These are phyloP conservation scores for Xerocomus amazonicus DNA, from an alignment of 1,284 basidiomycete genomes.

Conservation along the genomic window DNA sequence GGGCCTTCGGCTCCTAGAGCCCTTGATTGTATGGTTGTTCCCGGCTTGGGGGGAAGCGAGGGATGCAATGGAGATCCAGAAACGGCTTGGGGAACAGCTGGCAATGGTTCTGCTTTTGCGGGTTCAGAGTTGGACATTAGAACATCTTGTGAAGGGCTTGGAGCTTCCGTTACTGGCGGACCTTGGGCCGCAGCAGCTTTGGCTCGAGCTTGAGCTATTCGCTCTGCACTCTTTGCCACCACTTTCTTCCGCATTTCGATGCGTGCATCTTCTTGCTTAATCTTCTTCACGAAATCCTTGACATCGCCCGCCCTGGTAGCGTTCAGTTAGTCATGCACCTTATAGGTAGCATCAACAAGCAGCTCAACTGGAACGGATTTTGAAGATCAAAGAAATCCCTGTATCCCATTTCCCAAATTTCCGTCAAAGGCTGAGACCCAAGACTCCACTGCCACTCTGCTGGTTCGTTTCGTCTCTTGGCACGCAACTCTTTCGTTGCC, in stretches of 20 bases:
- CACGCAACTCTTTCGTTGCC: constrained; percentile 49
- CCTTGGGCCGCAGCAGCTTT: constrained; percentile 35
- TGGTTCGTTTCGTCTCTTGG: constrained; percentile 51
- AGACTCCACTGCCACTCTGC: constrained; percentile 57
- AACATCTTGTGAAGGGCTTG: constrained; percentile 25
- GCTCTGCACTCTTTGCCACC: constrained; percentile 47
- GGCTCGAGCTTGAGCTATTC: constrained; percentile 42
- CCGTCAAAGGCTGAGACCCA: constrained; percentile 65
- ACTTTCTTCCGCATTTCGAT: constrained; percentile 60
- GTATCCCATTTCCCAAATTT: constrained; percentile 80
- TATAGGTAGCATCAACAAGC: background rate
- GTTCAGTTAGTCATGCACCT: constrained; percentile 2
- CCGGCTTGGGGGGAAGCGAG: constrained; percentile 55
- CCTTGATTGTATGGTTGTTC: constrained; percentile 33
- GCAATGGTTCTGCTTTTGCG: constrained; percentile 18
- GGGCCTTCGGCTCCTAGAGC: constrained; percentile 31
- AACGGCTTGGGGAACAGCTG: constrained; percentile 4
- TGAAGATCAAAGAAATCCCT: constrained; percentile 58
- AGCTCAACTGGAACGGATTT: constrained; percentile 59
- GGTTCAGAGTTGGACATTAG: constrained; percentile 22
- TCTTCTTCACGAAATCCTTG: constrained; percentile 66
- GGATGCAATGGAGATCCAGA: constrained; percentile 55
- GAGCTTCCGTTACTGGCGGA: constrained; percentile 14
- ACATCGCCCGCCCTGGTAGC: constrained; percentile 60
- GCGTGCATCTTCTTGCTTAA: constrained; percentile 60